Percentiles rank a stretch among this genome's conserved stretches.
These are phyloP conservation scores for Lepiota venenata DNA, from an alignment of 768 basidiomycete genomes.

Conservation along the genomic window DNA sequence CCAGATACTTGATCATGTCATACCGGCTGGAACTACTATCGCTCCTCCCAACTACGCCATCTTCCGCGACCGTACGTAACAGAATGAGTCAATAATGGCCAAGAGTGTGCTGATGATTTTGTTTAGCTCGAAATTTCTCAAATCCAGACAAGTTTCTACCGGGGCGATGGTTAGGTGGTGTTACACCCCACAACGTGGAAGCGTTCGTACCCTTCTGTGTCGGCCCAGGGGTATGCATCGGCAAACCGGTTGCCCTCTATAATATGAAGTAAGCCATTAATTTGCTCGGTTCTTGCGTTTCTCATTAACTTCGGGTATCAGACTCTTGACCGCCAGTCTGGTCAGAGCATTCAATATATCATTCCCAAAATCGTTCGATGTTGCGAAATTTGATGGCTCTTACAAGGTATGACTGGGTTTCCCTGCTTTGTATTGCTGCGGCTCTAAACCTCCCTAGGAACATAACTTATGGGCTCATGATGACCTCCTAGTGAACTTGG, in stretches of 20 bases:
- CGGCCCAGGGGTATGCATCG: slow-evolving; percentile 21
- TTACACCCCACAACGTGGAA: slow-evolving; percentile 9
- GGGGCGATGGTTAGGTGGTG: slow-evolving; percentile 20
- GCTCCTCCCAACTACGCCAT: slow-evolving; percentile 4
- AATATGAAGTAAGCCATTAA: slow-evolving; percentile 20
- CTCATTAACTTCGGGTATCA: background rate
- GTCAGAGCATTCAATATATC: slow-evolving; percentile 15
- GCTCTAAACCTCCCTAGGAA: slow-evolving; percentile 13
- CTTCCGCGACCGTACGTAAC: slow-evolving; percentile 2
- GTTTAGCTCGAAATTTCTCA: slow-evolving; percentile 16
- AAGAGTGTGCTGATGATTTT: background rate
- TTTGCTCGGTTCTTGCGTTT: background rate
- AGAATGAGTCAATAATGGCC: background rate
- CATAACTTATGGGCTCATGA: slow-evolving; percentile 23
- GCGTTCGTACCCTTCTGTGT: slow-evolving; percentile 18
- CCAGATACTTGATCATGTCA: slow-evolving; percentile 1
- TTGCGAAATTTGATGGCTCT: slow-evolving; percentile 17
- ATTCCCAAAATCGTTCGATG: slow-evolving; percentile 15
- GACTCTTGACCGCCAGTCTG: slow-evolving; percentile 15
- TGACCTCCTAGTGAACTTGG: slow-evolving; percentile 12
- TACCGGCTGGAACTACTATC: slow-evolving; percentile 3
- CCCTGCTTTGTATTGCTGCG: background rate
- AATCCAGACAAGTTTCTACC: slow-evolving; percentile 20
- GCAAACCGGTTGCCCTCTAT: slow-evolving; percentile 22
- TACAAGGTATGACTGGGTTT: slow-evolving; percentile 15